Evolutionary conservation across 2,329 filamentous ascomycete genomes (phyloP), one percentile per base, ranked within the genome.

Genomic region (Berkeleyomyces basicola): DNA sequence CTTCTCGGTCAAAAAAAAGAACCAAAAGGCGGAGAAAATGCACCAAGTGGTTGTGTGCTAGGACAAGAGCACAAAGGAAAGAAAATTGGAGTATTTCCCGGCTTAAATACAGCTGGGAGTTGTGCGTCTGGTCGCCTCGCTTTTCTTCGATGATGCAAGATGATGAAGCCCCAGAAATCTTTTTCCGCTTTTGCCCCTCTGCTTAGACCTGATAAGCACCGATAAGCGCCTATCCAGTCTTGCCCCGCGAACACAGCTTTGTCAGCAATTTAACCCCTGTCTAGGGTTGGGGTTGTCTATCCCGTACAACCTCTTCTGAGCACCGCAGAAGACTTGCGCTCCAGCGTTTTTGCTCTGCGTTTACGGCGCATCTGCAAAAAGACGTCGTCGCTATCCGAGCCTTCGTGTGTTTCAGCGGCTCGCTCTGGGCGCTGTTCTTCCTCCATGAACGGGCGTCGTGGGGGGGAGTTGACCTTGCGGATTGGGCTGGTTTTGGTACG

Each of bases 151-250:
- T 61, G 63, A 64, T 61, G 59, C 59, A 61, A 49, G 59, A 59
- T 64, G 63, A 64, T 64, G 55, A 43, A 62, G 23, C 5, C 55
- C 11, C 57, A 42, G 40, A 57, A 59, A 58, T 57, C n/a, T 44
- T 61, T 49, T 46, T 55, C 3, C 16, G 31, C 43, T 39, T 61
- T 62, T 47, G 61, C 63, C 63, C 63, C 61, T 62, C 63, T 46
- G 23, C 46, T 51, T 65, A 51, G 49, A 40, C 36, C 47, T 62
- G 60, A 62, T 62, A 62, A 65, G 46, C 40, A 42, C 39, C 59
- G 60, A 62, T 62, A 62, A 65, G 46, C 55, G 16, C 63, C 63
- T 65, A 65, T 62, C 63, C 40, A 16, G 46, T 42, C 58, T 39
- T 61, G 53, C 63, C 63, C 63, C 63, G 59, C 63, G 46, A 55